Base-by-base conservation (phyloP, 1,284 basidiomycete genomes). In the Papiliotrema terrestris region DNA sequence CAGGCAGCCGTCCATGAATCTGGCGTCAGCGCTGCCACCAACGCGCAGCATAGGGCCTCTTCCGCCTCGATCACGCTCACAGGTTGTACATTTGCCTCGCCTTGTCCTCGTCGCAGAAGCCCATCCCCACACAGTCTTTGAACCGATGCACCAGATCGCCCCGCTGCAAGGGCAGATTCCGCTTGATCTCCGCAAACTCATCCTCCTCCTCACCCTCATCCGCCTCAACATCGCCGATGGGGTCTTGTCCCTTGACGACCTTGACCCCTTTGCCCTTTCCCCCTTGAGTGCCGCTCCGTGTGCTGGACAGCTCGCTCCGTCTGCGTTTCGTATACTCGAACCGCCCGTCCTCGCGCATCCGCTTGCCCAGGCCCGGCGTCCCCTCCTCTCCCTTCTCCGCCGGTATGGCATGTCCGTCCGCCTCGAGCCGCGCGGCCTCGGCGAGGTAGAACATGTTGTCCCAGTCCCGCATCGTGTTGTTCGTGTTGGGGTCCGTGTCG, bases 51-150 rank as follows among this genome's bases (percentile, higher is more conserved):
- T 5, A 32, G 19, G 22, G 26, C 25, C 50, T 4, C 42, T 36
- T 54, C 3, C 47, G 51, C 51, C 20, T 49, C 32, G 36, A 29
- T 45, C 29, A n/a, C n/a, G n/a, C 83, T 57, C 62, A 90, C 59
- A 67, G 52, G 26, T 84, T 81, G 73, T 91, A 92, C 37, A 92
- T 76, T 57, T 89, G 84, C 54, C 84, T 83, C 2, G 88, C 91
- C 67, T 89, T 87, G 26, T 79, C 78, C 69, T 89, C 87, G 8
- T 84, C 75, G 48, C 92, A 84, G 60, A 89, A 82, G 41, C 84
- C 84, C 76, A 72, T 58, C 29, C 69, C 68, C 19, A 74, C 59
- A 4, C 67, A 61, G 52, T 74, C 68, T 11, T 62, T 61, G 42
- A 69, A 71, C 2, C 61, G 60, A 37, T 67, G 60, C 14, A 58